These are phyloP conservation scores for Anisodus acutangulus DNA, from an alignment of 257 asterid species.

Conservation along the genomic window DNA sequence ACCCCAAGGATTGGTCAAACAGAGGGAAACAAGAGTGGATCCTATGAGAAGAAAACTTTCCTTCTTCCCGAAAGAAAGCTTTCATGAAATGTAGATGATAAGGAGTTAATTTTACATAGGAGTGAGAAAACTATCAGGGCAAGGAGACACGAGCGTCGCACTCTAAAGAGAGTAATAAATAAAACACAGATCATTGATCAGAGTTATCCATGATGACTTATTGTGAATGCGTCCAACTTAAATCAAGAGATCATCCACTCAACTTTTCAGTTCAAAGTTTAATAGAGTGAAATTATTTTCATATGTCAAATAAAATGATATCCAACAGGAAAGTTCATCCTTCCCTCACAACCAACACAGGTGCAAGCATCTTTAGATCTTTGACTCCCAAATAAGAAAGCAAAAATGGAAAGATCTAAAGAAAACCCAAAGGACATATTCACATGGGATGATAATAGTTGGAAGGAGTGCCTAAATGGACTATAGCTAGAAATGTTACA, in stretches of 20 bases:
- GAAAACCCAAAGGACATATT: slow-evolving; percentile 4
- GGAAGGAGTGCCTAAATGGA: not conserved
- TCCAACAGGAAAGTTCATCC: not conserved
- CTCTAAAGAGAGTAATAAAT: not conserved
- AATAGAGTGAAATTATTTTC: not conserved
- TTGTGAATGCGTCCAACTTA: not conserved
- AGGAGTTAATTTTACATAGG: not conserved
- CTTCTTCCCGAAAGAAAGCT: not conserved
- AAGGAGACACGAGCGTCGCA: not conserved
- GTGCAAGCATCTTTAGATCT: slow-evolving; percentile 17
- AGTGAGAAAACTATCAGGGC: not conserved
- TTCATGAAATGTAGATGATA: not conserved
- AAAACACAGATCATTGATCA: not conserved
- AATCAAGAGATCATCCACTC: slow-evolving; percentile 8
- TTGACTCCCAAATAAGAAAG: slow-evolving; percentile 14
- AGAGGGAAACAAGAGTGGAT: not conserved
- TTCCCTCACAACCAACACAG: not conserved
- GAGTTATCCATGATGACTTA: not conserved
- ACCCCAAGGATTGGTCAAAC: slow-evolving; percentile 19
- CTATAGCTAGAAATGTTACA: not conserved
- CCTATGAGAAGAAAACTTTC: not conserved
- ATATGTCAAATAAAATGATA: not conserved
- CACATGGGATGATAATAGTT: slow-evolving; percentile 14
- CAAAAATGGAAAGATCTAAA: not conserved
- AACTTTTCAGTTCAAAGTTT: not conserved